Evolutionary conservation across 2,329 filamentous ascomycete genomes (phyloP), one percentile per base, ranked within the genome.

Genomic region (Clarireedia monteithiana): DNA sequence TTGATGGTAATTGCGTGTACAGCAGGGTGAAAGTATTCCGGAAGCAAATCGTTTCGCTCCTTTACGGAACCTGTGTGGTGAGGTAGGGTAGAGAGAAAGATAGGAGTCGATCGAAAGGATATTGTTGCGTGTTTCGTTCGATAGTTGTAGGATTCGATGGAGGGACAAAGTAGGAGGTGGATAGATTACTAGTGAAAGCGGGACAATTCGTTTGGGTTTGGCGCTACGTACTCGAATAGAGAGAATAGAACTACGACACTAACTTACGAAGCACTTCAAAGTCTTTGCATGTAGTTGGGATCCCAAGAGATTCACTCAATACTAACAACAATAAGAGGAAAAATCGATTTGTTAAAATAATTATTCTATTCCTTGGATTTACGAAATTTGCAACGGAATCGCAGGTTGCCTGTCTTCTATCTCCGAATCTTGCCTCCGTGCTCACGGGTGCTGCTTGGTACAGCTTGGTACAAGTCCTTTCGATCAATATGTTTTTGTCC

Each of bases 161-260:
- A 55, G 46, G 52, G 52, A 55, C 52, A 49, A 44, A 54, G 52
- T 54, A n/a, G 23, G 23, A 42, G 44, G 52, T 54, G 17, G 42
- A 24, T 46, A 24, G 42, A 24, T 46, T 5, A 46, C 23, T 46
- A 48, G 45, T 48, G 52, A 55, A 55, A 50, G 52, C 52, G 52
- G 52, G 52, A 55, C 52, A 55, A 17, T 23, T 50, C 52, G 52
- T 54, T 55, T 50, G 46, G 38, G 36, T 55, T 55, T 50, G 52
- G 52, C 52, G 52, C 52, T 55, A 50, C 49, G 52, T 39, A 40
- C 10, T 46, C 23, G 12, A 12, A 20, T 20, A 46, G 24, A 34
- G 30, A 34, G 30, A 34, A 34, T 9, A 15, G 39, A 17, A 42
- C 39, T 42, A 42, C 14, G 6, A 20, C 15, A n/a, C n/a, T 42